Conservation (phyloP, 73 alveolate species). For the Effrenium voratum region DNA sequence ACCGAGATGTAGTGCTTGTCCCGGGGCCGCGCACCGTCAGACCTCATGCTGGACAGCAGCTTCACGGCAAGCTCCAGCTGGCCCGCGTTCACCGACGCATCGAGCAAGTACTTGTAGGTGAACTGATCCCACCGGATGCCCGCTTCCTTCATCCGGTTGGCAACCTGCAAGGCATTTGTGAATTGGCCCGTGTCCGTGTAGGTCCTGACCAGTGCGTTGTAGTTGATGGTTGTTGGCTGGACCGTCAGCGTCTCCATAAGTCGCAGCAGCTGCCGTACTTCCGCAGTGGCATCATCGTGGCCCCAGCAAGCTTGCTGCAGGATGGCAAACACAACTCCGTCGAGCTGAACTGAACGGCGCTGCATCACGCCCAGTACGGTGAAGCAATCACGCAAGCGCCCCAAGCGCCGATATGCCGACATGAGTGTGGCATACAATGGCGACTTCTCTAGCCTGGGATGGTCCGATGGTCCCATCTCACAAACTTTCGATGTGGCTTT, state of each 20-base stretch:
- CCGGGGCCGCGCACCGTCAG: slow-evolving; percentile 64
- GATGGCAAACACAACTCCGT: background rate
- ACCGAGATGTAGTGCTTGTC: slow-evolving; percentile 60
- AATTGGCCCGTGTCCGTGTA: slow-evolving; percentile 59
- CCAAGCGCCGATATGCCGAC: slow-evolving; percentile 69
- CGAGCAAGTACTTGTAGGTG: slow-evolving; percentile 31
- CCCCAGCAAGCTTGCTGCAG: slow-evolving; percentile 92
- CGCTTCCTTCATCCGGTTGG: slow-evolving; percentile 69
- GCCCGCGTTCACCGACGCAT: slow-evolving; percentile 47
- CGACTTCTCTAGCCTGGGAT: too few species aligned
- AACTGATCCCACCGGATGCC: slow-evolving; percentile 65
- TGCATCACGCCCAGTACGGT: slow-evolving; percentile 75
- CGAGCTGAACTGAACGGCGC: slow-evolving; percentile 33
- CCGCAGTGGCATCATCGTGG: slow-evolving; percentile 81
- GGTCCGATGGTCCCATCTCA: too few species aligned
- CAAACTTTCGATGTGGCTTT: too few species aligned
- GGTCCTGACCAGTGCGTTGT: slow-evolving; percentile 65
- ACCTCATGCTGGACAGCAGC: slow-evolving; percentile 55
- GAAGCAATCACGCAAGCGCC: slow-evolving; percentile 66
- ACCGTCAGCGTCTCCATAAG: slow-evolving; percentile 72
- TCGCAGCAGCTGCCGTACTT: slow-evolving; percentile 70
- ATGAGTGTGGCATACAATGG: slow-evolving; percentile 42
- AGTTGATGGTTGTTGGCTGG: slow-evolving; percentile 15
- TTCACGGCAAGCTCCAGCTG: slow-evolving; percentile 36
- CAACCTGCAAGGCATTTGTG: slow-evolving; percentile 65